These are phyloP conservation scores for Vaccinium myrtillus DNA, from an alignment of 148 eudicot genomes.

Conservation along the genomic window DNA sequence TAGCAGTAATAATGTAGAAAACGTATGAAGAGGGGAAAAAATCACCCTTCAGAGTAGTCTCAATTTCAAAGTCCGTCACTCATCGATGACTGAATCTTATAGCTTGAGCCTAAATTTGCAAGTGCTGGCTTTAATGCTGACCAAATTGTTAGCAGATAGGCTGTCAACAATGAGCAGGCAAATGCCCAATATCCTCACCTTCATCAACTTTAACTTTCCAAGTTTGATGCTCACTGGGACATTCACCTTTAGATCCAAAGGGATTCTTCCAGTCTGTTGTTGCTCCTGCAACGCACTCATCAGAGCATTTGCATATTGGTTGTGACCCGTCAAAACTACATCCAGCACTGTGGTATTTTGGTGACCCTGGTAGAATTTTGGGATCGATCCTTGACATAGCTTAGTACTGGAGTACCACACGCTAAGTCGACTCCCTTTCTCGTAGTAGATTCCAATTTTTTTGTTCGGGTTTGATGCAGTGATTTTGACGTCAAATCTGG, in stretches of 20 bases:
- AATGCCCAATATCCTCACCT: slow-evolving; percentile 54
- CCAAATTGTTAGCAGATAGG: slow-evolving; percentile 47
- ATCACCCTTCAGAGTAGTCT: background rate
- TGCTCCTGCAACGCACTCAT: slow-evolving; percentile 67
- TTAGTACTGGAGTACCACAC: slow-evolving; percentile 70
- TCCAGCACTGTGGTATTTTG: slow-evolving; percentile 45
- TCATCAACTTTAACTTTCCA: slow-evolving; percentile 57
- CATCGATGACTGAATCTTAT: slow-evolving; percentile 26
- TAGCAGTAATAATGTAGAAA: background rate
- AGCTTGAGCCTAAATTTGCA: slow-evolving; percentile 64
- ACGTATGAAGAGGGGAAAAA: background rate
- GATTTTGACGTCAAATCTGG: slow-evolving; percentile 69
- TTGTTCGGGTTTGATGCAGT: slow-evolving; percentile 74
- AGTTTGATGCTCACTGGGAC: slow-evolving; percentile 68
- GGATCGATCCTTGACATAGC: slow-evolving; percentile 67
- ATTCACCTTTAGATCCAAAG: slow-evolving; percentile 67
- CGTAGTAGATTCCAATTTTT: slow-evolving; percentile 80
- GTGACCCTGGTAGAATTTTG: slow-evolving; percentile 76
- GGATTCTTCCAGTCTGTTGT: slow-evolving; percentile 70
- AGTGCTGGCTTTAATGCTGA: slow-evolving; percentile 70
- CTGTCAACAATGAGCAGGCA: slow-evolving; percentile 75
- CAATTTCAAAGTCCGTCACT: background rate
- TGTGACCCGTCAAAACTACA: slow-evolving; percentile 64
- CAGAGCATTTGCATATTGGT: slow-evolving; percentile 62
- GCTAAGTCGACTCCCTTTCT: slow-evolving; percentile 66